Evolutionary conservation across 2,329 filamentous ascomycete genomes (phyloP), one percentile per base, ranked within the genome.

Genomic region (Periconia sp.): DNA sequence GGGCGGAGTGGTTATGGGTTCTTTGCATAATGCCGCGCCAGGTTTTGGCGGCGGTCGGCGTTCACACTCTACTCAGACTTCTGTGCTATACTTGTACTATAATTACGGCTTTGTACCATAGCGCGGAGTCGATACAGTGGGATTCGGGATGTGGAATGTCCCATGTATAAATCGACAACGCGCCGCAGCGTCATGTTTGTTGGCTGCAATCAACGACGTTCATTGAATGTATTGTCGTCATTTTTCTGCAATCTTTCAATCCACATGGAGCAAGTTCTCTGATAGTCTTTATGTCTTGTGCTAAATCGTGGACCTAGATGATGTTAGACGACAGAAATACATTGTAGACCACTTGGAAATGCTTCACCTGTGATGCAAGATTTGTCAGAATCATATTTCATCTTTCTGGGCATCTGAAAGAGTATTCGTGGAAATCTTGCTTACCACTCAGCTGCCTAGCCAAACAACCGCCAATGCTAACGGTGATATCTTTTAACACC

Each of bases 31-130:
- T 63, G 59, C 64, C 63, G 63, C 58, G 57, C 54, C 46, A 57
- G 51, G 54, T 52, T 54, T 57, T 50, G 59, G 66, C 53, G 53
- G 66, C 67, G 66, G 62, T 61, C 58, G 67, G 66, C 66, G 66
- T 70, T 70, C 57, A 61, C 64, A 70, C 66, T 69, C 67, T 68
- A 60, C 67, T 69, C 67, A 67, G 45, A 60, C 66, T 67, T 62
- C 59, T 69, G 65, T 66, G 61, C 59, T 63, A 68, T 65, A 69
- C 58, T 58, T 69, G 65, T 70, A 67, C 61, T 58, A 69, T 69
- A 70, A 49, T 56, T 58, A 59, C 61, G 58, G 63, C 63, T 59
- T 54, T 69, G 64, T 68, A 69, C 60, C 62, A 58, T 63, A 65
- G 61, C 62, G 54, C 48, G 60, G 57, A 47, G 54, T 60, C 60